A percentile compares a stretch with the other conserved stretches of the same genome.
Evolutionary conservation across 768 basidiomycete genomes (phyloP).

Genomic region (Lactarius tabidus): DNA sequence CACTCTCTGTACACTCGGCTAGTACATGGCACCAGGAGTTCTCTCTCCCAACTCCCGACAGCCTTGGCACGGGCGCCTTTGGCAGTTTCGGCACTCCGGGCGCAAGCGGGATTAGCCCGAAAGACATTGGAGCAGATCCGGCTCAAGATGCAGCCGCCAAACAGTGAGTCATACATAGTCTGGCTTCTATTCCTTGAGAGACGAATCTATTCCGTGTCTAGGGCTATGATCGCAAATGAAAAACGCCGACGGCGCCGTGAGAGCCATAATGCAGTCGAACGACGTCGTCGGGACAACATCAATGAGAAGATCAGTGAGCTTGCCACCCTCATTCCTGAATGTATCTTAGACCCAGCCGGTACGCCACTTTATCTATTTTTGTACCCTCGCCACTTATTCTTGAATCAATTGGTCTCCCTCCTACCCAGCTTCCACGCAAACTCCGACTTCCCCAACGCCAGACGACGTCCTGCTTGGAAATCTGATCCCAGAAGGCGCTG

Average conservation of each 20-base stretch:
- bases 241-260: slow-evolving; percentile 78
- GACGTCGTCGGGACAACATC: slow-evolving; percentile 84
- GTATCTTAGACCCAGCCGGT: slow-evolving; percentile 63
- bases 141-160: slow-evolving; percentile 35
- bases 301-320: slow-evolving; percentile 94
- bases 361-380: slow-evolving; percentile 22
- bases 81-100: slow-evolving; percentile 24
- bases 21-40: slow-evolving; percentile 23
- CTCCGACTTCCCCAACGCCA: slow-evolving; percentile 26
- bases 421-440: slow-evolving; percentile 13
- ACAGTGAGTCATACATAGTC: slow-evolving; percentile 34
- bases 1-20: slow-evolving; percentile 28
- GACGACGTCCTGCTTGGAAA: slow-evolving; percentile 26
- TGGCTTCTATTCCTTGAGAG: background rate
- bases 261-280: slow-evolving; percentile 90
- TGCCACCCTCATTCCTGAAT: slow-evolving; percentile 83
- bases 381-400: background rate
- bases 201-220: slow-evolving; percentile 19
- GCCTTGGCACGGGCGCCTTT: slow-evolving; percentile 19
- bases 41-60: slow-evolving; percentile 35
- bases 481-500: slow-evolving; percentile 21
- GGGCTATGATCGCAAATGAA: slow-evolving; percentile 65
- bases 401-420: background rate
- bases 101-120: slow-evolving; percentile 33
- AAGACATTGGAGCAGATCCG: slow-evolving; percentile 31